phyloP scores from a whole-genome alignment of 2,329 filamentous ascomycete genomes.

The Alternaria hordeiaustralica region DNA sequence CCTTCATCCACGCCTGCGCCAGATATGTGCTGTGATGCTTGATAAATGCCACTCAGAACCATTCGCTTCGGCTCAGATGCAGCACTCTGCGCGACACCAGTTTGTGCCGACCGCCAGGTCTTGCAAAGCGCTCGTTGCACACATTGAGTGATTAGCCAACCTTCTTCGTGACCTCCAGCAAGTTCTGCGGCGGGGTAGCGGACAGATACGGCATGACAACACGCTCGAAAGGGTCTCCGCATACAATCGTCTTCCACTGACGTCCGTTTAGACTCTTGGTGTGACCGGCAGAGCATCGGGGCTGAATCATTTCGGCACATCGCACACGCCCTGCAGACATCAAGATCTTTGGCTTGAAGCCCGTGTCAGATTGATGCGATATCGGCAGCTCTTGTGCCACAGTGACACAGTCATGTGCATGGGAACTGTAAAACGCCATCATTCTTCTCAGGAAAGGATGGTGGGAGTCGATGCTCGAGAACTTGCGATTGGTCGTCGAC shows the following conservation, averaged over 20 bases:
- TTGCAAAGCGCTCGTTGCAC: constrained; percentile 15
- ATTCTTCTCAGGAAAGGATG: not conserved
- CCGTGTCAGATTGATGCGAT: constrained; percentile 16
- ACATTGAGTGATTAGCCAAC: constrained; percentile 3
- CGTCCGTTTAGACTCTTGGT: constrained; percentile 14
- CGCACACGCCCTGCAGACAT: constrained; percentile 8
- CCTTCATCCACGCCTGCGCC: not conserved
- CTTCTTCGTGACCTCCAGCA: not conserved
- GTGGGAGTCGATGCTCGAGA: not conserved
- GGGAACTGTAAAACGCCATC: not conserved
- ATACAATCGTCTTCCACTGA: constrained; percentile 6
- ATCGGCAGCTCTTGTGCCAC: constrained; percentile 22
- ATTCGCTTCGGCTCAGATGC: constrained; percentile 1
- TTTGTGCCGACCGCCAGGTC: constrained; percentile 19
- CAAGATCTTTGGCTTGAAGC: constrained; percentile 8
- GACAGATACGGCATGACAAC: not conserved
- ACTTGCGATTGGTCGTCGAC: not conserved
- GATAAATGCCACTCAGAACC: not conserved
- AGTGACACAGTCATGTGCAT: not conserved
- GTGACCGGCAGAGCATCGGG: constrained; percentile 3
- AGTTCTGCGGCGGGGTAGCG: constrained; percentile 1
- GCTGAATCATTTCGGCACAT: constrained; percentile 7
- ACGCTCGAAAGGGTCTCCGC: not conserved
- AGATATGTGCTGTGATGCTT: constrained; percentile 6
- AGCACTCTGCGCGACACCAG: constrained; percentile 7